phyloP scores from a whole-genome alignment of 352 stramenopile species.

The Phytophthora multivora region DNA sequence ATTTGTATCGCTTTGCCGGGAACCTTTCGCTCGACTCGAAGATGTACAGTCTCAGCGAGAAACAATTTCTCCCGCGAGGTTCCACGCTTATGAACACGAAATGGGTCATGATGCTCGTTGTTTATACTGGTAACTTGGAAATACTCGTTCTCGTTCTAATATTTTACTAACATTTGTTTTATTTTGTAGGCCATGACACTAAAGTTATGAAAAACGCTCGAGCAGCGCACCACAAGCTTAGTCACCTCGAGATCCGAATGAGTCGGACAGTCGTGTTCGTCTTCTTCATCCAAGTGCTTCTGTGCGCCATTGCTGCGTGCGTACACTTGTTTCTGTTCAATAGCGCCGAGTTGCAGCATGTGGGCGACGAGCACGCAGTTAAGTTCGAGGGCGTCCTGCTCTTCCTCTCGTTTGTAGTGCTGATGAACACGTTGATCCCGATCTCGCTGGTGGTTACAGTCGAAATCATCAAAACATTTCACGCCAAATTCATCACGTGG shows the following conservation, averaged over 20 bases:
- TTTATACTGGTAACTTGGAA: constrained; percentile 62
- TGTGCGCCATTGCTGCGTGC: constrained; percentile 62
- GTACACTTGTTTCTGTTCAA: constrained; percentile 38
- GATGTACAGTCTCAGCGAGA: constrained; percentile 71
- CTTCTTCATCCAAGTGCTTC: constrained; percentile 71
- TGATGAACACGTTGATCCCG: constrained; percentile 93
- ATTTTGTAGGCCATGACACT: constrained; percentile 74
- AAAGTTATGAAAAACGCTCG: constrained; percentile 92
- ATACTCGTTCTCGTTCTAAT: not conserved
- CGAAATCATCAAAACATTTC: constrained; percentile 76
- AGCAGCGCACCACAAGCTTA: constrained; percentile 83
- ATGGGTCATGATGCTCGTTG: constrained; percentile 67
- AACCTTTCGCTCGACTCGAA: constrained; percentile 68
- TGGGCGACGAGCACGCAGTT: constrained; percentile 1
- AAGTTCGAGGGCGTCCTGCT: constrained; percentile 51
- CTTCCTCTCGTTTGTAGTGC: constrained; percentile 91
- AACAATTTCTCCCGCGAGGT: constrained; percentile 76
- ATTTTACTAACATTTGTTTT: not conserved
- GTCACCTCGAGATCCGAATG: constrained; percentile 79
- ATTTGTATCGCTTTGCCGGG: constrained; percentile 79
- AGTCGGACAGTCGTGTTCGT: constrained; percentile 80
- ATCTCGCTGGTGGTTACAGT: constrained; percentile 93
- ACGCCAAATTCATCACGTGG: constrained; percentile 84
- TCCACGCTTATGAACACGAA: constrained; percentile 86
- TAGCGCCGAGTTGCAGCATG: not conserved